Conservation (phyloP, 495 filamentous ascomycete species). For the Penicillium crystallinum region DNA sequence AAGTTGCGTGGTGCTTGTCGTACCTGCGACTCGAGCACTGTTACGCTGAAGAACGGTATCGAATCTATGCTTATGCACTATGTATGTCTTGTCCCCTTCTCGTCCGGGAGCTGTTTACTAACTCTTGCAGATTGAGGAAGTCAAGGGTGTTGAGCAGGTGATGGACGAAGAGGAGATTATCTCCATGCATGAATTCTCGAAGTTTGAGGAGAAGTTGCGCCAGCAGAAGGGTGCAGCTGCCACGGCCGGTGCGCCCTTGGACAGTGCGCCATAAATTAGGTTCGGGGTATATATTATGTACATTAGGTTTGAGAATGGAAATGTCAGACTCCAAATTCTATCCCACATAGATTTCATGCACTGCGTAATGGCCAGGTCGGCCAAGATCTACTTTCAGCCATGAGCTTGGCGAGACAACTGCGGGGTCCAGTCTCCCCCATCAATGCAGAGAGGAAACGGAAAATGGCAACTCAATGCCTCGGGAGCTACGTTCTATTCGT, state of each 20-base stretch:
- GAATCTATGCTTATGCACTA: slow-evolving; percentile 95
- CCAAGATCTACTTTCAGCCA: not conserved
- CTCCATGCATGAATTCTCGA: slow-evolving; percentile 83
- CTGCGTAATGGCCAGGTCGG: too few species aligned
- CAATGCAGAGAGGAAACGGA: not conserved
- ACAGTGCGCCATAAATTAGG: slow-evolving; percentile 45
- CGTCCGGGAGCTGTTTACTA: slow-evolving; percentile 22
- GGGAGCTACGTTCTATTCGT: too few species aligned
- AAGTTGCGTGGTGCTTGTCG: slow-evolving; percentile 91
- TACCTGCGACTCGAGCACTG: slow-evolving; percentile 92
- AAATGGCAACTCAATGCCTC: too few species aligned
- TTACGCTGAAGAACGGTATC: slow-evolving; percentile 93
- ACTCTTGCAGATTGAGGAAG: slow-evolving; percentile 76
- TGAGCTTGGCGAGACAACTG: not conserved
- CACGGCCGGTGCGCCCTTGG: slow-evolving; percentile 57
- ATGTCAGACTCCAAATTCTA: not conserved
- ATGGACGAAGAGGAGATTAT: slow-evolving; percentile 90
- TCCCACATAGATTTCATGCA: too few species aligned
- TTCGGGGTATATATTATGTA: not conserved
- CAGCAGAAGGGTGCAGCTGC: slow-evolving; percentile 62
- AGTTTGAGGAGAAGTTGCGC: slow-evolving; percentile 91
- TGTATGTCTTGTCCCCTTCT: slow-evolving; percentile 36
- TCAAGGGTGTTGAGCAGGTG: slow-evolving; percentile 86
- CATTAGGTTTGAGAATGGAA: not conserved
- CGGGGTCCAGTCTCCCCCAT: not conserved